Percentiles rank a stretch among this genome's conserved stretches.
These are phyloP conservation scores for Fusarium acutatum DNA, from an alignment of 2,329 filamentous ascomycete genomes.

Conservation along the genomic window DNA sequence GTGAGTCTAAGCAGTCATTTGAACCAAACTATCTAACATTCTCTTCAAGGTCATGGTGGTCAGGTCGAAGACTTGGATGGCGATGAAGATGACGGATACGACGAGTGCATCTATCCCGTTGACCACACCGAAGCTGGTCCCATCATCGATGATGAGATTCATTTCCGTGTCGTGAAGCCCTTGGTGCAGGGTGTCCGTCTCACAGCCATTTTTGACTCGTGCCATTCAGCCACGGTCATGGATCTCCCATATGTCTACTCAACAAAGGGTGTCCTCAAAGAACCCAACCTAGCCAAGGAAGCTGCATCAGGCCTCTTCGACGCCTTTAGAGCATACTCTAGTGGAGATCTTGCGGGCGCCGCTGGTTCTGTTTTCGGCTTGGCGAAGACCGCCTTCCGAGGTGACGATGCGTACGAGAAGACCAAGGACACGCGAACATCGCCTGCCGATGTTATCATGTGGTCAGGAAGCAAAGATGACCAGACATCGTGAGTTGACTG, in stretches of 20 bases:
- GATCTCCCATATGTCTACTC: conserved; percentile 84
- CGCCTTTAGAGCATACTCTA: conserved; percentile 80
- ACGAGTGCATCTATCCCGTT: conserved; percentile 82
- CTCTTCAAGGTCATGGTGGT: conserved; percentile 72
- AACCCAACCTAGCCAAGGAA: conserved; percentile 83
- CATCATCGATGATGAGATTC: conserved; percentile 82
- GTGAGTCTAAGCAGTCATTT: conserved; percentile 46
- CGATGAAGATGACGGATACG: conserved; percentile 80
- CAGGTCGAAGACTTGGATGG: conserved; percentile 78
- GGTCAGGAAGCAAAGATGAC: conserved; percentile 94
- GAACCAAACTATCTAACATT: neutral
- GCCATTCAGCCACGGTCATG: conserved; percentile 80
- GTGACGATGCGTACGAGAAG: conserved; percentile 80
- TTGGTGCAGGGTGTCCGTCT: conserved; percentile 85
- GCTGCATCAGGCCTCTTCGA: conserved; percentile 76
- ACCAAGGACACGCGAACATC: conserved; percentile 91
- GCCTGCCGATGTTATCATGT: conserved; percentile 96
- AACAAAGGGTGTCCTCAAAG: conserved; percentile 81
- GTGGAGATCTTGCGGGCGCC: conserved; percentile 85
- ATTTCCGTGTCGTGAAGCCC: conserved; percentile 78
- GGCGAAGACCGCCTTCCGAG: conserved; percentile 85
- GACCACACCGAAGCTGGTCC: conserved; percentile 75
- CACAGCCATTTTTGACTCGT: conserved; percentile 84
- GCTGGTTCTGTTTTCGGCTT: conserved; percentile 82
- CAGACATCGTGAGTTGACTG: conserved; percentile 75